These are phyloP conservation scores for Fusarium pseudoanthophilum DNA, from an alignment of 2,329 filamentous ascomycete genomes.

Conservation along the genomic window DNA sequence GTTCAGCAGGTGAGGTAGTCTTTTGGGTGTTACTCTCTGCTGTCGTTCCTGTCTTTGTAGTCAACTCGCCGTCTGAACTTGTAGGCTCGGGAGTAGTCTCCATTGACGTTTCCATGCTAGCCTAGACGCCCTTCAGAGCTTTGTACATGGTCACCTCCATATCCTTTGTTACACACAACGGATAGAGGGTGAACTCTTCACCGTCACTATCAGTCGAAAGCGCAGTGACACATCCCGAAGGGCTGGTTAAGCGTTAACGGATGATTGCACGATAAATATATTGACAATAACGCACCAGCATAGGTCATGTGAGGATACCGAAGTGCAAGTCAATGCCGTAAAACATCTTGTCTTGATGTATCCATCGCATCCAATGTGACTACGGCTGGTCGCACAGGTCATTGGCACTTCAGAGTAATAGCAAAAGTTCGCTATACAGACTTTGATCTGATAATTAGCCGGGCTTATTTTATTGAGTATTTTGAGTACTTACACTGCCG, in stretches of 20 bases:
- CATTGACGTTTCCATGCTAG: background rate
- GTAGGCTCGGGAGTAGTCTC: background rate
- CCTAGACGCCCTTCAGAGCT: background rate
- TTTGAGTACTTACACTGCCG: background rate
- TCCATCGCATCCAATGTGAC: background rate
- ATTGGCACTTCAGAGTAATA: background rate
- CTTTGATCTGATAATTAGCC: background rate
- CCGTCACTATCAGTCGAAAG: background rate
- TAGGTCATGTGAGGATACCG: background rate
- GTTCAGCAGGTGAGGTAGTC: background rate
- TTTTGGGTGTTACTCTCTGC: background rate
- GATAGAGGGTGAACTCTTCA: background rate
- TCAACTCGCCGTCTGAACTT: background rate
- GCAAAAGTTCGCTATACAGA: background rate
- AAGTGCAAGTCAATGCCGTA: background rate
- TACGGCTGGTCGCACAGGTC: background rate
- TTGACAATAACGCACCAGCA: background rate
- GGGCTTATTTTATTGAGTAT: rapidly evolving
- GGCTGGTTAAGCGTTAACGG: background rate
- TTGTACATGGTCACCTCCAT: background rate
- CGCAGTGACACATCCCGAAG: background rate
- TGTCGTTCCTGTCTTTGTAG: background rate
- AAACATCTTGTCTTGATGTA: background rate
- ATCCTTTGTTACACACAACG: background rate
- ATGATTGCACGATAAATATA: rapidly evolving